A percentile compares a stretch with the other conserved stretches of the same genome.
These are phyloP conservation scores for Lagenaria siceraria DNA, from an alignment of 306 rosid genomes.

Conservation along the genomic window DNA sequence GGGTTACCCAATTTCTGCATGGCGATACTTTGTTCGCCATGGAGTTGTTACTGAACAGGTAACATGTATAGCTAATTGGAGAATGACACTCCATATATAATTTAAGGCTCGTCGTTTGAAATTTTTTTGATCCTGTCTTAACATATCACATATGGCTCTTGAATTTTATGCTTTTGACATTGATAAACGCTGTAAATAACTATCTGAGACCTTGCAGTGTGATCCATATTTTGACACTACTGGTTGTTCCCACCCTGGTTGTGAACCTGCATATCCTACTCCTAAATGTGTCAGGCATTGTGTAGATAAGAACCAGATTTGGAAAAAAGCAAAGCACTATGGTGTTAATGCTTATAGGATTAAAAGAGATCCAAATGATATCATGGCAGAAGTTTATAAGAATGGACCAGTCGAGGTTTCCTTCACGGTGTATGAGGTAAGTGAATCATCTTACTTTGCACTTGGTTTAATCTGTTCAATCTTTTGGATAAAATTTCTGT, in stretches of 20 bases:
- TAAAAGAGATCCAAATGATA: constrained; percentile 43
- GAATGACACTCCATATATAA: neutral
- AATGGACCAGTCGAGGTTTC: constrained; percentile 91
- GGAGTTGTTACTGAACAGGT: constrained; percentile 98
- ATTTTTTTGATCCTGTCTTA: neutral
- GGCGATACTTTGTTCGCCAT: constrained; percentile 60
- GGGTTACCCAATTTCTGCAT: constrained; percentile 65
- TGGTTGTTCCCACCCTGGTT: constrained; percentile 97
- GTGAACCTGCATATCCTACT: constrained; percentile 74
- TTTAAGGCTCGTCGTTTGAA: neutral
- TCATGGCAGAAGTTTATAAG: constrained; percentile 82
- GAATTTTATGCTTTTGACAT: neutral
- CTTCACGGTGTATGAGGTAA: constrained; percentile 88
- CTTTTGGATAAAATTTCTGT: neutral
- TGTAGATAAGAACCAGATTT: constrained; percentile 46
- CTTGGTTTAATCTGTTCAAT: neutral
- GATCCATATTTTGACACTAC: constrained; percentile 82
- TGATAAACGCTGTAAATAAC: neutral
- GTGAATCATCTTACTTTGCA: neutral
- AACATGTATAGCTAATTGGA: neutral
- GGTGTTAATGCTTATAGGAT: constrained; percentile 55
- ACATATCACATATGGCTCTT: neutral
- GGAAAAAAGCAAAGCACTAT: constrained; percentile 71
- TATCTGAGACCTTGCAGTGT: constrained; percentile 37
- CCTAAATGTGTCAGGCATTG: constrained; percentile 72